Evolutionary conservation across 2,329 filamentous ascomycete species (phyloP).

Genomic region (Ceratocystis eucalypticola): DNA sequence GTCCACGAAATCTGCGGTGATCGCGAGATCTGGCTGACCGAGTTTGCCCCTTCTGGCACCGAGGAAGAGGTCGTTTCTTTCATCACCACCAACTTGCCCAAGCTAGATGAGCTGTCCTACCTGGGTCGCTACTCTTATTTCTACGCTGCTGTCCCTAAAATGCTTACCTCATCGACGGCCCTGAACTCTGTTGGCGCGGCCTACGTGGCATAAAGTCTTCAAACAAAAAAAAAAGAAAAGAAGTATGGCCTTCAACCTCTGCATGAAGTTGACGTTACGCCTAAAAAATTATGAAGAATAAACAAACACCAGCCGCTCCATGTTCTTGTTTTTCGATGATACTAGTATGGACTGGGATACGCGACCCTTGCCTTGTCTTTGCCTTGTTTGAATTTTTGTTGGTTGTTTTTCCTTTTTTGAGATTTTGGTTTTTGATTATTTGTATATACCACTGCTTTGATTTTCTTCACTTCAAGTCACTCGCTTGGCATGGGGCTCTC

Average conservation of each 20-base stretch:
- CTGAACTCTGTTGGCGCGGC: slow-evolving; percentile 36
- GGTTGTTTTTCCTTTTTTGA: slow-evolving; percentile 9
- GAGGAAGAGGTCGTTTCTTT: slow-evolving; percentile 34
- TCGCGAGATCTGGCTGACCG: slow-evolving; percentile 48
- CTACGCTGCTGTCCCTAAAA: slow-evolving; percentile 30
- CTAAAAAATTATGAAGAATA: background rate
- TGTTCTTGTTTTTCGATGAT: background rate
- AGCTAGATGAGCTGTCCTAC: slow-evolving; percentile 37
- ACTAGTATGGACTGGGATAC: background rate
- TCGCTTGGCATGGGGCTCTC: background rate
- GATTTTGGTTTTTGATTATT: slow-evolving; percentile 20
- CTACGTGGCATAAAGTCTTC: slow-evolving; percentile 29
- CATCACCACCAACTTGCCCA: slow-evolving; percentile 35
- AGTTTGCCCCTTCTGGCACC: slow-evolving; percentile 43
- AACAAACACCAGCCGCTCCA: background rate
- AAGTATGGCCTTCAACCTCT: background rate
- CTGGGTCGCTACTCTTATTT: slow-evolving; percentile 47
- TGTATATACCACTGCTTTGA: slow-evolving; percentile 21
- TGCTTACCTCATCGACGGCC: slow-evolving; percentile 30
- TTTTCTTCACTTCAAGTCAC: slow-evolving; percentile 19
- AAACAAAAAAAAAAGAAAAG: background rate
- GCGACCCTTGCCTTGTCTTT: background rate
- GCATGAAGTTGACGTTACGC: too few species aligned
- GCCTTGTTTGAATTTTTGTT: slow-evolving; percentile 2
- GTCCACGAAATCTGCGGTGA: slow-evolving; percentile 33